Evolutionary conservation across 2,329 filamentous ascomycete genomes (phyloP).

Genomic region (Niveomyces coronatus): DNA sequence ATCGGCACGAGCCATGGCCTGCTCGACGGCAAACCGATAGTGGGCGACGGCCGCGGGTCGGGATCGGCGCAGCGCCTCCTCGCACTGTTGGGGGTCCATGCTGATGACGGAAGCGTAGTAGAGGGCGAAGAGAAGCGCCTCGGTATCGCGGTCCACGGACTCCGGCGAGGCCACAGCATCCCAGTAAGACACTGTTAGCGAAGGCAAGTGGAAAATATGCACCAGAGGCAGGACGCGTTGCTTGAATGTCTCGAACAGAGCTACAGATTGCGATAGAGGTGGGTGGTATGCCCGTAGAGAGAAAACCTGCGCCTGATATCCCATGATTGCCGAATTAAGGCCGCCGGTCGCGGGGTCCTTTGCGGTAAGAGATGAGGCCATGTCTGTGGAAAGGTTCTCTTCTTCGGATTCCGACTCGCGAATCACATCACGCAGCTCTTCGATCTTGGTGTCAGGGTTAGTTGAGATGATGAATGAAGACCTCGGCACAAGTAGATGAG

Average conservation of each 20-base stretch:
- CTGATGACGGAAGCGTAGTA: slow-evolving; percentile 9
- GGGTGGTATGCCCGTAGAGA: neutral
- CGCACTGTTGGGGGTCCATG: neutral
- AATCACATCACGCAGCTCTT: neutral
- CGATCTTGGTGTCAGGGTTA: neutral
- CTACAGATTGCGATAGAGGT: neutral
- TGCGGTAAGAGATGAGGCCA: neutral
- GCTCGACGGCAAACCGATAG: neutral
- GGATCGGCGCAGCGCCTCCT: neutral
- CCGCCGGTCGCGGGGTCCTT: too few relatives aligned
- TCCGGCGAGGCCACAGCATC: slow-evolving; percentile 13
- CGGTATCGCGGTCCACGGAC: slow-evolving; percentile 12
- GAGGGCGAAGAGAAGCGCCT: slow-evolving; percentile 14
- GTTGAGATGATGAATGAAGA: neutral
- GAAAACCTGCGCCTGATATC: neutral
- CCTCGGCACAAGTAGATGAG: slow-evolving; percentile 11
- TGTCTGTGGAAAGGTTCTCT: neutral
- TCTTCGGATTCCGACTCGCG: neutral
- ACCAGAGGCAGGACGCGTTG: slow-evolving; percentile 19
- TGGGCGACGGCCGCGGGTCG: neutral
- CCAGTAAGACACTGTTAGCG: slow-evolving; percentile 17
- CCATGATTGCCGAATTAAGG: neutral
- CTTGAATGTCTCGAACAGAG: slow-evolving; percentile 11
- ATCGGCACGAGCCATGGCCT: neutral
- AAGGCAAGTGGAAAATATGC: slow-evolving; percentile 21